A percentile compares a stretch with the other conserved stretches of the same genome.
Evolutionary conservation across 441 rosid species (phyloP).

Genomic region (Jatropha multifida): DNA sequence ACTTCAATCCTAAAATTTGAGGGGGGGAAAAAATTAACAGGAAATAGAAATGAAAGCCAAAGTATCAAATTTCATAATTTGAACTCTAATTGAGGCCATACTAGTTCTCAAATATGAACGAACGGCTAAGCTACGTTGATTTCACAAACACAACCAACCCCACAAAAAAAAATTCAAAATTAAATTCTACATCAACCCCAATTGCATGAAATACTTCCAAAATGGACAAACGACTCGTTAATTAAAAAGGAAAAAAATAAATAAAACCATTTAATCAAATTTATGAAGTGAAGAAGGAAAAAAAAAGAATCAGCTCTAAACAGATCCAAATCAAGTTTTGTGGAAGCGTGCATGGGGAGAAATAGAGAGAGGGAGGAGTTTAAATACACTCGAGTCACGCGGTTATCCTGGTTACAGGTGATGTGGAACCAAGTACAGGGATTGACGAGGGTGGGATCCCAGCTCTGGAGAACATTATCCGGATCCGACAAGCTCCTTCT

Average conservation of each 20-base stretch:
- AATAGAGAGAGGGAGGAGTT: neutral
- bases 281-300: neutral
- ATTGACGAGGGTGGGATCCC: conserved; percentile 94
- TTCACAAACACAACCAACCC: neutral
- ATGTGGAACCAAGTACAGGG: conserved; percentile 97
- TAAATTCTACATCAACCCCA: neutral
- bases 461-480: conserved; percentile 87
- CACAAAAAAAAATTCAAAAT: neutral
- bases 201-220: neutral
- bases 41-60: neutral
- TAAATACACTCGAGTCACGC: conserved; percentile 78
- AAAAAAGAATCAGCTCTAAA: neutral
- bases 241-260: neutral
- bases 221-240: neutral
- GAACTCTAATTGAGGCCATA: neutral
- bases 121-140: neutral
- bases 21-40: neutral
- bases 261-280: neutral
- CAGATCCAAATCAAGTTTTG: neutral
- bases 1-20: neutral
- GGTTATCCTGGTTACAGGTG: conserved; percentile 82
- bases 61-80: neutral
- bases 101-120: no score
- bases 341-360: no score
- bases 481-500: conserved; percentile 74